Evolutionary conservation across 2,329 filamentous ascomycete genomes (phyloP), one percentile per base, ranked within the genome.

Genomic region (Plectosphaerella plurivora): DNA sequence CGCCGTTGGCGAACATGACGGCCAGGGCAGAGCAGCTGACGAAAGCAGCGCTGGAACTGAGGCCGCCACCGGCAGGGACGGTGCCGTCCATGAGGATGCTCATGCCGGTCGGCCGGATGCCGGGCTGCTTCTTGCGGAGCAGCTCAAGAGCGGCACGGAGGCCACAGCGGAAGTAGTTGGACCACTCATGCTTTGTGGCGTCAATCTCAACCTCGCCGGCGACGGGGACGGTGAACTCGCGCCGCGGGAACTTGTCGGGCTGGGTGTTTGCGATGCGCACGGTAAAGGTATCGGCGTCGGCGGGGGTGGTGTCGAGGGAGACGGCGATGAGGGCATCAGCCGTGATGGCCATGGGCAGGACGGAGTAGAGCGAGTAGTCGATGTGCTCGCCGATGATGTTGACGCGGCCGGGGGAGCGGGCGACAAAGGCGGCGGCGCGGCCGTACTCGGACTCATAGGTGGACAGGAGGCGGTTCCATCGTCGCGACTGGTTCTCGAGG

Each of bases 351-450:
- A 97, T 97, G 50, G 94, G 94, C 22, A 99, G 79, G 54, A 97
- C 92, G 61, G 94, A 87, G 76, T 97, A 99, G 18, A 99, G 83
- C 14, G 91, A 96, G 75, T 99, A 99, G 75, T 99, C 94, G 64
- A 99, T 96, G 75, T 99, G 94, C 79, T 99, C 94, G 69, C 94
- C 94, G 67, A 99, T 97, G 65, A 99, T 94, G 75, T 97, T 97
- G 60, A 99, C 94, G 60, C 94, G 84, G 55, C 94, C 94, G 1
- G 94, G 94, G 51, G 92, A 96, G 57, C 94, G 86, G 10, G 93
- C 83, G 18, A 97, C 84, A 63, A 96, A 97, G 54, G 88, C 81
- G 39, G 92, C 85, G 15, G 78, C 73, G 49, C 83, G 78, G 60
- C 84, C 86, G 71, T 93, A 96, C 42, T 73, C 74, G 53, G 79